Base-by-base conservation (phyloP, 225 moss, liverwort and hornwort species). In the Pleurozium schreberi region DNA sequence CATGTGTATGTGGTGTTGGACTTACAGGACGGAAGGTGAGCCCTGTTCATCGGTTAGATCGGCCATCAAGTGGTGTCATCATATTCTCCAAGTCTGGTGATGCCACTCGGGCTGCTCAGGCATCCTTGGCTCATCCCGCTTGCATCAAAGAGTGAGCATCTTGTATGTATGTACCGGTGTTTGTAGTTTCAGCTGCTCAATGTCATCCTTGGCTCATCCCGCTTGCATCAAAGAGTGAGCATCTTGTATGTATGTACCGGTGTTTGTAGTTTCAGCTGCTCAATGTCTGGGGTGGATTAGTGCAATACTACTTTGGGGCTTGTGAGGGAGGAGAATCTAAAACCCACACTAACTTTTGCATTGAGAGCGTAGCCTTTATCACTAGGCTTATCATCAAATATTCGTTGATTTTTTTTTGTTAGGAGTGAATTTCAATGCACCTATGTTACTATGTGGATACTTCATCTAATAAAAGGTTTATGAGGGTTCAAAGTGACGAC, bases 141-240 rank as follows among this genome's bases (percentile, higher is more conserved):
- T 90, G 92, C 89, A 91, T 96, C 88, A 96, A 96, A 95, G 96
- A 95, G 96, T 96, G 92, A 92, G 94, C 89, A 88, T 90, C 89
- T 89, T 91, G 92, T 94, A 94, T 88, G 92, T 92, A 57, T 19
- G 20, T 57, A 55, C 71, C 58, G 59, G 23, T 87, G 49, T 87
- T 57, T 81, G 64, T 87, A 58, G 31, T 68, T 77, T 88, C 10
- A n/a, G 94, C 91, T 80, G 92, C 93, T 42, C 95, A 96, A n/a
- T n/a, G 80, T 90, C 91, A 64, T 92, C 95, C 30, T 90, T 96
- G 59, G 86, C 95, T 38, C 96, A 96, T 85, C 90, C 93, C 53
- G 80, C 89, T 68, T 90, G 92, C 89, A 91, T 96, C 88, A 96
- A 96, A 95, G 96, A 95, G 96, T 96, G 92, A 92, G 94, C 89